Evolutionary conservation across 164 flowering plant genomes (phyloP).

Genomic region (Chloranthus sessilifolius): DNA sequence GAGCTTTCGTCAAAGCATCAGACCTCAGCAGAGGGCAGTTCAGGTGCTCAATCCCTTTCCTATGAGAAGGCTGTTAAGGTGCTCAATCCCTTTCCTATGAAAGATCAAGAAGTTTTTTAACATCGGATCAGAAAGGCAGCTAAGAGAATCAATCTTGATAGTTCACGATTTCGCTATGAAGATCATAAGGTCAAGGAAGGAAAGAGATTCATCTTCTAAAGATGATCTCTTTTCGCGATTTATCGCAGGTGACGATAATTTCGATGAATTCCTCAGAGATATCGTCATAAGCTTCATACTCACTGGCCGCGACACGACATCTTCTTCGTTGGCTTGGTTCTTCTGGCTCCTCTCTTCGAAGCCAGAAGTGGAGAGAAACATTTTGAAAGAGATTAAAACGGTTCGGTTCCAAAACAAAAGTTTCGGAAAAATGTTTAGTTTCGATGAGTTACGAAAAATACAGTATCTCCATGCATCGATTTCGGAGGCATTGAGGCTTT

Average conservation of each 20-base stretch:
- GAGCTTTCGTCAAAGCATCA: conserved; percentile 59
- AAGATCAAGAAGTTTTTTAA: conserved; percentile 33
- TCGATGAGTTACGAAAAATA: conserved; percentile 47
- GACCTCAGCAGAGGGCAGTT: conserved; percentile 41
- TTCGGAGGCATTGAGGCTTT: conserved; percentile 40
- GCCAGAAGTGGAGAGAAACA: conserved; percentile 29
- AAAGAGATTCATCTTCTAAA: neutral
- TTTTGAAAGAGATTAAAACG: conserved; percentile 32
- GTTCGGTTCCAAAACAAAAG: conserved; percentile 17
- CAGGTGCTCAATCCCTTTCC: conserved; percentile 23
- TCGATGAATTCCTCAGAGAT: conserved; percentile 41
- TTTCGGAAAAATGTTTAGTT: conserved; percentile 15
- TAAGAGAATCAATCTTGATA: conserved; percentile 29
- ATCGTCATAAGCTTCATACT: conserved; percentile 54
- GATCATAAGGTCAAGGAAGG: conserved; percentile 36
- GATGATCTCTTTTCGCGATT: conserved; percentile 7
- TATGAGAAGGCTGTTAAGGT: too few relatives aligned
- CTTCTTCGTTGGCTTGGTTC: conserved; percentile 52
- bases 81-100: too few relatives aligned
- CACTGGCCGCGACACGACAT: conserved; percentile 63
- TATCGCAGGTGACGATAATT: conserved; percentile 19
- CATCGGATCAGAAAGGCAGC: conserved; percentile 44
- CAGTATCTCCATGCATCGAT: conserved; percentile 54
- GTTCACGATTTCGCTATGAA: conserved; percentile 52
- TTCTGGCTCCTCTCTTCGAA: conserved; percentile 46